Conservation (phyloP, 805 yeast genomes). For the Spathaspora sp. region DNA sequence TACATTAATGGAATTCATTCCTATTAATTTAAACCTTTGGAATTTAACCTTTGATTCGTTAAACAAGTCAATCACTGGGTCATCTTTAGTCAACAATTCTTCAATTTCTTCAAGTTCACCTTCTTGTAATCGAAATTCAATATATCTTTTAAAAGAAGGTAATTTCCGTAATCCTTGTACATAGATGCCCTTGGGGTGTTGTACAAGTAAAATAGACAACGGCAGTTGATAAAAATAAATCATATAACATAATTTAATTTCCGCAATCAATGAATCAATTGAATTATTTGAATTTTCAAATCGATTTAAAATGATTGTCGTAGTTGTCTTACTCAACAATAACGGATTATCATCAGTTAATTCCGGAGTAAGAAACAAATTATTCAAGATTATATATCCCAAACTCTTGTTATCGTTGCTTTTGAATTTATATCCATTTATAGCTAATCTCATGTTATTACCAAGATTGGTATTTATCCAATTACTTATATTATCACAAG, state of each 20-base stretch:
- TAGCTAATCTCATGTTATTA: constrained; percentile 23
- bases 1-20: constrained; percentile 23
- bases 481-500: constrained; percentile 29
- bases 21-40: constrained; percentile 19
- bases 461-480: constrained; percentile 35
- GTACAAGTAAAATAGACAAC: constrained; percentile 19
- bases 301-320: constrained; percentile 27
- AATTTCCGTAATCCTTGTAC: constrained; percentile 25
- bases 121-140: constrained; percentile 21
- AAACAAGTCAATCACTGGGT: constrained; percentile 8
- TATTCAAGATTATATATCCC: constrained; percentile 30
- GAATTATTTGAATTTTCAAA: constrained; percentile 39
- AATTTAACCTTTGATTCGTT: constrained; percentile 15
- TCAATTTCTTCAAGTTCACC: constrained; percentile 5
- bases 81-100: constrained; percentile 9
- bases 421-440: constrained; percentile 29
- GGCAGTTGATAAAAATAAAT: constrained; percentile 39
- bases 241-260: constrained; percentile 35
- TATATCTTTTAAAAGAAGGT: constrained; percentile 32
- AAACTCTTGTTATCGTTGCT: constrained; percentile 29
- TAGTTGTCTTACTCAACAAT: constrained; percentile 19
- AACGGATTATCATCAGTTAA: constrained; percentile 12
- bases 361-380: constrained; percentile 26
- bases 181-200: constrained; percentile 11
- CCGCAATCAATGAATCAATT: constrained; percentile 35